Conservation (phyloP, 176 grass and related monocot genomes). For the Rhynchospora breviuscula region DNA sequence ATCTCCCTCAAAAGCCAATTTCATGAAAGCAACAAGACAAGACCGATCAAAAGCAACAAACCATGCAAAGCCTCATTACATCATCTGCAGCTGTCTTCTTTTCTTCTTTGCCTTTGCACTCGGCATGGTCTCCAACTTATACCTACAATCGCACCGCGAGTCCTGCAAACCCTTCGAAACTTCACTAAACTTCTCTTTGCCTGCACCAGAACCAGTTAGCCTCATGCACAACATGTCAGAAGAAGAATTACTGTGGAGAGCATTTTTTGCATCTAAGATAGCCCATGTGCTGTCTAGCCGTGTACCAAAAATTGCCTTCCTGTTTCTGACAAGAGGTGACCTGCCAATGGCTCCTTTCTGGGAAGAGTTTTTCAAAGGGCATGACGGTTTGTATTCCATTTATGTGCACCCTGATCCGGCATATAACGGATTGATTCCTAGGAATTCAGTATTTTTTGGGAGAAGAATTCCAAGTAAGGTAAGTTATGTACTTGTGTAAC, state of each 20-base stretch:
- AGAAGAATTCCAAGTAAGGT: slow-evolving; percentile 40
- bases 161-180: not conserved
- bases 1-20: not conserved
- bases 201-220: not conserved
- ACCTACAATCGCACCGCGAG: slow-evolving; percentile 8
- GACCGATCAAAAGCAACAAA: not conserved
- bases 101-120: slow-evolving; percentile 38
- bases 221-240: slow-evolving; percentile 48
- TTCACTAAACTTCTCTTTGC: not conserved
- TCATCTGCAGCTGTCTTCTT: slow-evolving; percentile 3
- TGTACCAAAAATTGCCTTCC: slow-evolving; percentile 61
- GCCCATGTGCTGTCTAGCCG: slow-evolving; percentile 12
- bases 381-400: slow-evolving; percentile 51
- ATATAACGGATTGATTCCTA: slow-evolving; percentile 28
- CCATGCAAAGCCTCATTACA: not conserved
- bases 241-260: slow-evolving; percentile 51
- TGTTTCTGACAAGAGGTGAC: slow-evolving; percentile 52
- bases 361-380: slow-evolving; percentile 71
- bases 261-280: slow-evolving; percentile 47
- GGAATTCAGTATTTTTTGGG: slow-evolving; percentile 25
- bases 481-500: too few species aligned
- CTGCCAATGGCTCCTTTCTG: slow-evolving; percentile 56
- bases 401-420: slow-evolving; percentile 55
- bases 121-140: slow-evolving; percentile 34
- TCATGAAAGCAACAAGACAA: not conserved